These are phyloP conservation scores for Suillus paluster DNA, from an alignment of 768 basidiomycete species.

Conservation along the genomic window DNA sequence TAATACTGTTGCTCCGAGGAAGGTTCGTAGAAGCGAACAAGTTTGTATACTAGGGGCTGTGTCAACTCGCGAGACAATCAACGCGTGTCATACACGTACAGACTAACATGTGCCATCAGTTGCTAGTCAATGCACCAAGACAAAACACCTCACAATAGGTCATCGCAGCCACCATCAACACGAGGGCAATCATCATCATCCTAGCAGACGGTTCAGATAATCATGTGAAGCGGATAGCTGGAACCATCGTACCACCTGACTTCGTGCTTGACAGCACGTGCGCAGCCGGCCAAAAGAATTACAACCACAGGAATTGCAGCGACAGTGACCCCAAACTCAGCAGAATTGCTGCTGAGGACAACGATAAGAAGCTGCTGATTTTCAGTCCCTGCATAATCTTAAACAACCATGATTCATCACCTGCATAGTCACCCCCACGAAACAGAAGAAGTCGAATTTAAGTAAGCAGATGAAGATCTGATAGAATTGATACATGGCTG, in stretches of 20 bases:
- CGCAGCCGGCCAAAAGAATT: conserved; percentile 64
- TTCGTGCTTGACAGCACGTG: conserved; percentile 76
- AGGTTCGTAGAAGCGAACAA: conserved; percentile 82
- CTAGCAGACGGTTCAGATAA: conserved; percentile 37
- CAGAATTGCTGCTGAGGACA: conserved; percentile 62
- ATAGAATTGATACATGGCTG: conserved; percentile 89
- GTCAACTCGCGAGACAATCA: conserved; percentile 6
- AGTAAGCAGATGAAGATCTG: conserved; percentile 87
- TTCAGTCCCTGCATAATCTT: conserved; percentile 5
- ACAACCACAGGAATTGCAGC: conserved; percentile 84
- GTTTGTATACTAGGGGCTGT: conserved; percentile 67
- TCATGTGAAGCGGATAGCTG: conserved; percentile 3
- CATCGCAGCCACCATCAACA: conserved; percentile 77
- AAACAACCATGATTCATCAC: conserved; percentile 35
- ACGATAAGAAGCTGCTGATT: conserved; percentile 74
- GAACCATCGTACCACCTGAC: conserved; percentile 66
- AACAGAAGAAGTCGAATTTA: conserved; percentile 91
- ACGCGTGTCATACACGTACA: conserved; percentile 22
- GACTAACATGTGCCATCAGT: conserved; percentile 23
- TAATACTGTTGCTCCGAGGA: conserved; percentile 54
- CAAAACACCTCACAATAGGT: conserved; percentile 66
- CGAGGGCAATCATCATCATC: conserved; percentile 74
- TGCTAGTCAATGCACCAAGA: conserved; percentile 6
- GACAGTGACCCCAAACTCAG: conserved; percentile 83
- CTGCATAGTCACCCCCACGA: conserved; percentile 89